These are phyloP conservation scores for Nannizzia gypsea DNA, from an alignment of 2,329 filamentous ascomycete species.

Conservation along the genomic window DNA sequence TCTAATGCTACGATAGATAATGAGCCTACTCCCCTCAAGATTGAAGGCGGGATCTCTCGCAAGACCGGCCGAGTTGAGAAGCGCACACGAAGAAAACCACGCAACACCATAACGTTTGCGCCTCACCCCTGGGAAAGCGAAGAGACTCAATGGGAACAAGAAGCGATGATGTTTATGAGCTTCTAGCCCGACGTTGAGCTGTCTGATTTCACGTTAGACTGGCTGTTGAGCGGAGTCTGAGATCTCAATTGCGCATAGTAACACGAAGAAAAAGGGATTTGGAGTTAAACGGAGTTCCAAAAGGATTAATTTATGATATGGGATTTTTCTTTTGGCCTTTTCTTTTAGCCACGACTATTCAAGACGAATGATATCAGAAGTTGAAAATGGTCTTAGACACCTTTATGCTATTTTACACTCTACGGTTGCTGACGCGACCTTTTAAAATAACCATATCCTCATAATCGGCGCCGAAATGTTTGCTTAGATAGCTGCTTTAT, in stretches of 20 bases:
- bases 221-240: conserved; percentile 6
- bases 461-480: background rate
- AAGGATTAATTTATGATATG: background rate
- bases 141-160: conserved; percentile 25
- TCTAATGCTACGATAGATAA: background rate
- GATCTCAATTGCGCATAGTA: background rate
- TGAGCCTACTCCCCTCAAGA: background rate
- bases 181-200: background rate
- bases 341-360: background rate
- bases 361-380: background rate
- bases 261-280: background rate
- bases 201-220: background rate
- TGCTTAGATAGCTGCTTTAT: background rate
- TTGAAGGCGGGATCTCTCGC: background rate
- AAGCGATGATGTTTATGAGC: conserved; percentile 11
- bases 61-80: conserved; percentile 28
- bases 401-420: background rate
- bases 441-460: background rate
- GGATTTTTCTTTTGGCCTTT: background rate
- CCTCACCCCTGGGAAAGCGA: conserved; percentile 22
- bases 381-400: background rate
- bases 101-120: conserved; percentile 31
- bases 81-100: conserved; percentile 26
- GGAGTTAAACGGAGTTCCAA: background rate
- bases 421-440: background rate